Base-by-base conservation (phyloP, 352 stramenopile genomes). In the Globisporangium polare region DNA sequence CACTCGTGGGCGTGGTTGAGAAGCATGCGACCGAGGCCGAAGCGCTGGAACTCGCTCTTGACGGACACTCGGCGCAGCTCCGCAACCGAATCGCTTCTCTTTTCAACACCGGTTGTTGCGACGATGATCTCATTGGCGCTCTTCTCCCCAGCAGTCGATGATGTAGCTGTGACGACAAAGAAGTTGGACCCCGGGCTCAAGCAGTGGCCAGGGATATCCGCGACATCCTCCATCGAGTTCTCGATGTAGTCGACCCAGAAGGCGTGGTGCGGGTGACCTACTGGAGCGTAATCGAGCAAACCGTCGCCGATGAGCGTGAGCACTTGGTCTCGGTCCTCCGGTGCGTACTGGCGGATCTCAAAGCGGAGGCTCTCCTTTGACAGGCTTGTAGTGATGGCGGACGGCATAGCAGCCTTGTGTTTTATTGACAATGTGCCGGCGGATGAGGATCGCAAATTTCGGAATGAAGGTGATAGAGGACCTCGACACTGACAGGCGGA, bases 1-100 rank as follows among this genome's bases (percentile, higher is more conserved):
- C 64, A 74, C 24, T 59, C n/a, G 24, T 71, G 60, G 20, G 71
- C 43, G 15, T 52, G 24, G 2, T 3, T 29, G 29, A 73, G 43
- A 7, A 73, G 42, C 13, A 47, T 20, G 5, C 33, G 20, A 2
- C 54, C 66, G 27, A 73, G 45, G 10, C 66, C 60, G 17, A 51
- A 53, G 10, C 62, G 51, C 4, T 52, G 66, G 20, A 42, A 56
- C 20, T 49, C 7, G 24, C 10, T 54, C 3, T 54, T 63, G 1
- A 69, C 57, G n/a, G 46, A 59, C 26, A 59, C 37, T 6, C 58
- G 29, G 20, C 37, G 22, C 12, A 59, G 9, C 33, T 64, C 58
- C 13, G n/a, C 58, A 10, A 26, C 29, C 5, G 10, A 15, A 12
- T 35, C 46, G 17, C 42, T 42, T 13, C 17, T 50, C 17, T 55